Conservation (phyloP, 2,329 filamentous ascomycete species). For the Calonectria naviculata region DNA sequence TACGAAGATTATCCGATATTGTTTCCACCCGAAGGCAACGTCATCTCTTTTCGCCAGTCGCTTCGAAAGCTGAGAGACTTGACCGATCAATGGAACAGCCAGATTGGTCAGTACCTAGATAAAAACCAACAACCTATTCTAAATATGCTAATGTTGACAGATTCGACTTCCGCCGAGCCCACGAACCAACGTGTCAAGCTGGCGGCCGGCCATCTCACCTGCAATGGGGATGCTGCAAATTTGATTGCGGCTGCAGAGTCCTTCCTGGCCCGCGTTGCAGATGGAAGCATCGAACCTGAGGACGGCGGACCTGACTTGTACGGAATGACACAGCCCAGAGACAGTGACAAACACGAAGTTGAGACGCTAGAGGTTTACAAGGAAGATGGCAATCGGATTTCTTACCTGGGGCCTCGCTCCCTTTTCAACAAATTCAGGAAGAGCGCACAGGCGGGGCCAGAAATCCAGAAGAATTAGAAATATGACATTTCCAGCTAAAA, state of each 20-base stretch:
- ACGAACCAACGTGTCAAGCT: not conserved
- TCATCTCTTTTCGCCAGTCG: not conserved
- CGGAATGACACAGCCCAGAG: not conserved
- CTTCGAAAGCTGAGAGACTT: not conserved
- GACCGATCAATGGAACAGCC: not conserved
- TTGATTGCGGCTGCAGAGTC: not conserved
- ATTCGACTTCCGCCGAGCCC: too few species aligned
- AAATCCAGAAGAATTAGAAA: not conserved
- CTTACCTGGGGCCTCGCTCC: not conserved
- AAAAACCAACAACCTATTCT: too few species aligned
- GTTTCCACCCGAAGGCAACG: slow-evolving; percentile 28
- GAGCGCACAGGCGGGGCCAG: too few species aligned
- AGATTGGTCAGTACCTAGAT: not conserved
- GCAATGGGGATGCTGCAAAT: not conserved
- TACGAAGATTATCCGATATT: slow-evolving; percentile 48
- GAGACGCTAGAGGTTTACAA: not conserved
- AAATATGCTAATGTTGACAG: not conserved
- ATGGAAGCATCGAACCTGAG: not conserved
- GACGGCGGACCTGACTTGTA: not conserved
- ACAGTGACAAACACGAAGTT: not conserved
- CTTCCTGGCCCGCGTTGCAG: not conserved
- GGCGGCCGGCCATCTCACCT: not conserved
- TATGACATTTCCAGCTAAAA: not conserved
- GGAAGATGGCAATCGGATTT: not conserved
- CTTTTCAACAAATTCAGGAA: not conserved